Base-by-base conservation (phyloP, 2,329 filamentous ascomycete species). In the Botrytis porri region DNA sequence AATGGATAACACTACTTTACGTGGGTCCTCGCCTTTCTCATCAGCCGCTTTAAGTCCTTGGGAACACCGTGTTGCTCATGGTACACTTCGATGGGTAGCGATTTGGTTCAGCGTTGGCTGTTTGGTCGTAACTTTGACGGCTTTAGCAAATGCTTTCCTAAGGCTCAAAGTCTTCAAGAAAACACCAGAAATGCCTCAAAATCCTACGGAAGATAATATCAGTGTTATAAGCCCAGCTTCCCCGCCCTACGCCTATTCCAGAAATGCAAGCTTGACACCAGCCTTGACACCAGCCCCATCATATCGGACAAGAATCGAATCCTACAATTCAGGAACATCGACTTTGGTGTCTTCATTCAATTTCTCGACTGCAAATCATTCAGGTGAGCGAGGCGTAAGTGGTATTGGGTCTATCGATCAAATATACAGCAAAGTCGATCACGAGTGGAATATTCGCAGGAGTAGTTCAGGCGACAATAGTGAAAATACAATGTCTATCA, bases 1-100 rank as follows among this genome's bases (percentile, higher is more conserved):
- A 3, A 82, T 72, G 71, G 71, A 75, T 14, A 63, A 76, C 45
- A 74, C 39, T 32, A 73, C 64, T 61, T 65, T 76, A 65, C 70
- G 75, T 1, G 75, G 74, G 4, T 72, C 70, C 4, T 69, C 70
- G 32, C 54, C 41, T 48, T 69, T 60, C 22, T n/a, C 51, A 1
- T 39, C 70, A 61, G 29, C 41, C 41, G 63, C 70, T 35, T 7
- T 69, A 25, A 39, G 32, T 69, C 63, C 51, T 35, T 72, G 70
- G 70, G 51, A 72, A 16, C 70, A 72, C n/a, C 64, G 25, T 51
- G 39, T 48, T 32, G 70, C 63, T 22, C 70, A 51, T 69, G 70
- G 63, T 18, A 48, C 63, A 39, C 70, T 72, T 67, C 63, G 70
- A 69, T 72, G 70, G 70, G 37, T 72, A 29, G 70, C 70, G 25